A percentile compares a stretch with the other conserved stretches of the same genome.
Evolutionary conservation across 2,329 filamentous ascomycete genomes (phyloP).

Genomic region (Claviceps arundinis): DNA sequence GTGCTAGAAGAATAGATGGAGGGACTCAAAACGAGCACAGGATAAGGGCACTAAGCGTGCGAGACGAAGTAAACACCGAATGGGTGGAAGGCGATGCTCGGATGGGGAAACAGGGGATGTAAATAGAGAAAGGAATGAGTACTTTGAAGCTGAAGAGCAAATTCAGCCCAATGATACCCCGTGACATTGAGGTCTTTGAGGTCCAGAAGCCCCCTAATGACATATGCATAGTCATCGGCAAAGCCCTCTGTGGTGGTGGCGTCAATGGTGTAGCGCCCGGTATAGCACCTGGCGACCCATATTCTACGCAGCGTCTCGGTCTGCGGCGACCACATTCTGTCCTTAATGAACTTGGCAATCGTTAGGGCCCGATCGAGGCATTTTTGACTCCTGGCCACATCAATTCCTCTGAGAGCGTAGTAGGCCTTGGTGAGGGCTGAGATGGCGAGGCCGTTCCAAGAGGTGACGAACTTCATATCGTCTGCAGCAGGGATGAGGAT

Average conservation of each 20-base stretch:
- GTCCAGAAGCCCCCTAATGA: slow-evolving; percentile 70
- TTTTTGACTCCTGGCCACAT: slow-evolving; percentile 39
- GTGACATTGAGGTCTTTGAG: slow-evolving; percentile 76
- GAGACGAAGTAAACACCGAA: no score
- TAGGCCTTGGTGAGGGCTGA: slow-evolving; percentile 65
- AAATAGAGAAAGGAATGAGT: slow-evolving; percentile 14
- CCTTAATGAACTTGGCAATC: slow-evolving; percentile 59
- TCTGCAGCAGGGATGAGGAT: slow-evolving; percentile 58
- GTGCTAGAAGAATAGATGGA: no score
- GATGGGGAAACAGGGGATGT: no score
- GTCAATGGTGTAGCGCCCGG: no score
- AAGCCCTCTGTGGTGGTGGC: slow-evolving; percentile 52
- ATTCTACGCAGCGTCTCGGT: slow-evolving; percentile 57
- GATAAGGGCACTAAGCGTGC: background rate
- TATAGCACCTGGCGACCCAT: slow-evolving; percentile 47
- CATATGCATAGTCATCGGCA: slow-evolving; percentile 87
- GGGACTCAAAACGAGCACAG: background rate
- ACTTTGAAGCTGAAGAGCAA: slow-evolving; percentile 72
- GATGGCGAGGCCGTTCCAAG: slow-evolving; percentile 83
- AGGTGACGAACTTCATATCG: slow-evolving; percentile 66
- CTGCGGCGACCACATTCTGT: slow-evolving; percentile 48
- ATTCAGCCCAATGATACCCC: slow-evolving; percentile 53
- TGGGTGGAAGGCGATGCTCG: no score
- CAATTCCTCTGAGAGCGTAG: slow-evolving; percentile 48
- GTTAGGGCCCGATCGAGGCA: slow-evolving; percentile 55